A percentile compares a stretch with the other conserved stretches of the same genome.
These are phyloP conservation scores for Plasmodium berghei DNA, from an alignment of 169 alveolate genomes.

Conservation along the genomic window DNA sequence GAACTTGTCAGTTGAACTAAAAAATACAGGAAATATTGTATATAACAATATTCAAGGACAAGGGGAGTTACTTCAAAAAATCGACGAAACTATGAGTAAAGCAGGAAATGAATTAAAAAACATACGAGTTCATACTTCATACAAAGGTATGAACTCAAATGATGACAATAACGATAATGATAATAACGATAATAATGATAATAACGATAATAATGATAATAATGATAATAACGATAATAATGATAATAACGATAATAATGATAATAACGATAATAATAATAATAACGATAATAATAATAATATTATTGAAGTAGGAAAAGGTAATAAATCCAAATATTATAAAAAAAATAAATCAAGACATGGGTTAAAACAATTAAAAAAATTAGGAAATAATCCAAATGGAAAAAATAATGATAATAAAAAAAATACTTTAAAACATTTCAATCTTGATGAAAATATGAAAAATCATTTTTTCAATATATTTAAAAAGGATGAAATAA, in stretches of 20 bases:
- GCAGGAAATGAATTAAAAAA: constrained; percentile 23
- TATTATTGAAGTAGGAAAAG: not conserved
- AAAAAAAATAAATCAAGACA: too few relatives aligned
- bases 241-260: not conserved
- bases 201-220: not conserved
- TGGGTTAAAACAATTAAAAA: too few relatives aligned
- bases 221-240: not conserved
- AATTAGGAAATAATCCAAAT: too few relatives aligned
- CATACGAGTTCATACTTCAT: constrained; percentile 25
- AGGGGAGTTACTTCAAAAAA: constrained; percentile 43
- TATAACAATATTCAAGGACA: constrained; percentile 74
- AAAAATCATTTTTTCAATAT: constrained; percentile 44
- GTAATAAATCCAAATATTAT: too few relatives aligned
- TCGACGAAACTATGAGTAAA: constrained; percentile 23
- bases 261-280: not conserved
- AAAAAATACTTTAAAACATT: constrained; percentile 1
- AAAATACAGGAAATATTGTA: constrained; percentile 75
- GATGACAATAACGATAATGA: not conserved
- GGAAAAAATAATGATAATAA: not conserved
- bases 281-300: constrained; percentile 4
- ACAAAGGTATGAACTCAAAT: not conserved
- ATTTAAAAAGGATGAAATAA: constrained; percentile 30
- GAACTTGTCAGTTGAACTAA: constrained; percentile 56
- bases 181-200: not conserved
- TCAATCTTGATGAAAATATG: constrained; percentile 41